phyloP scores from a whole-genome alignment of 1,284 basidiomycete genomes.

The Rhodotorula sp. region DNA sequence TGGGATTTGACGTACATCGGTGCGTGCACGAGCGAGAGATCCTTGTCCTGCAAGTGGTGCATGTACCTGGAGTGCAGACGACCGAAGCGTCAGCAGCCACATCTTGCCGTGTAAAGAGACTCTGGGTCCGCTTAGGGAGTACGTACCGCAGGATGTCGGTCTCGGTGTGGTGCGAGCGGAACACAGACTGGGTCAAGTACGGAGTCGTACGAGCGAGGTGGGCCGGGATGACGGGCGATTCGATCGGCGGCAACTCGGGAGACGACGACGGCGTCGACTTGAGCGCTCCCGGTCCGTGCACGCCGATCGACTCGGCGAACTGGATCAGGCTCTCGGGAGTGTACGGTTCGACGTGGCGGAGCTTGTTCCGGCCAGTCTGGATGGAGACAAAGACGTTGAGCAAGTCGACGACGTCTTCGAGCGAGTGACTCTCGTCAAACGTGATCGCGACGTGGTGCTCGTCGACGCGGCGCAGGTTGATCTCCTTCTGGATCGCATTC shows the following conservation, averaged over 20 bases:
- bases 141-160: conserved; percentile 82
- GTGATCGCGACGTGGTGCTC: conserved; percentile 78
- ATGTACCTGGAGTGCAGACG: conserved; percentile 54
- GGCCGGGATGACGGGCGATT: conserved; percentile 55
- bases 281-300: conserved; percentile 36
- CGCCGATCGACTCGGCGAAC: conserved; percentile 46
- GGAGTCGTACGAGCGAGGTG: conserved; percentile 67
- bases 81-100: not conserved
- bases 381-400: conserved; percentile 62
- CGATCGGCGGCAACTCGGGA: conserved; percentile 41
- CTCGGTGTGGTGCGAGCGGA: conserved; percentile 87
- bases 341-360: conserved; percentile 31
- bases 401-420: conserved; percentile 56
- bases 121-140: not conserved
- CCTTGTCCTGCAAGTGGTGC: conserved; percentile 88
- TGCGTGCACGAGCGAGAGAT: conserved; percentile 88
- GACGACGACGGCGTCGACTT: conserved; percentile 40
- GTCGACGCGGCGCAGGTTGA: conserved; percentile 84
- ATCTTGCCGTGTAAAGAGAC: not conserved
- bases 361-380: conserved; percentile 41
- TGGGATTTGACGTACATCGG: conserved; percentile 63
- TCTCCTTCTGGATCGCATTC: conserved; percentile 63
- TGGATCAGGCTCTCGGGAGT: conserved; percentile 50
- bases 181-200: conserved; percentile 83
- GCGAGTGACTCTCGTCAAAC: conserved; percentile 83